phyloP scores from a whole-genome alignment of 768 basidiomycete genomes.

The Trametes villosa region DNA sequence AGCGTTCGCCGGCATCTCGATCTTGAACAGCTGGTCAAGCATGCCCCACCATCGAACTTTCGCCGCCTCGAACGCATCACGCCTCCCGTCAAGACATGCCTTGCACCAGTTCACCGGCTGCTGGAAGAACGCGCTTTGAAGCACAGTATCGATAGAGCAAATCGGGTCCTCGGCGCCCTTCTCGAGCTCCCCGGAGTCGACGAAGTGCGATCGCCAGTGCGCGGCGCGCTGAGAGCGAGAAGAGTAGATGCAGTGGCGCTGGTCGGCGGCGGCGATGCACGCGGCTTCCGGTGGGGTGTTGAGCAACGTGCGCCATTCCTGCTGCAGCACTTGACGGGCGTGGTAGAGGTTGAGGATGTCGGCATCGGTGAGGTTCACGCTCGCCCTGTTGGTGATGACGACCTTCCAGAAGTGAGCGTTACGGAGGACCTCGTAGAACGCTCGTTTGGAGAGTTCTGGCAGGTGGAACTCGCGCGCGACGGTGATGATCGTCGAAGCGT shows the following conservation, averaged over 20 bases:
- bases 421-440: conserved; percentile 47
- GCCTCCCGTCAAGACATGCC: conserved; percentile 10
- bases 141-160: neutral
- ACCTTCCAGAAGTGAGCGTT: conserved; percentile 32
- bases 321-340: neutral
- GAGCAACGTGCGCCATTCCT: neutral
- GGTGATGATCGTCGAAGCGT: conserved; percentile 36
- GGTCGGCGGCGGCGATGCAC: no score
- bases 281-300: neutral
- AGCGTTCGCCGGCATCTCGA: no score
- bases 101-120: neutral
- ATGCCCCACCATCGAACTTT: neutral
- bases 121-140: neutral
- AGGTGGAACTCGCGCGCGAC: conserved; percentile 37
- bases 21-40: neutral
- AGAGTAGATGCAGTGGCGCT: no score
- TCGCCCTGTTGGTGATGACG: neutral
- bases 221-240: neutral
- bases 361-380: neutral
- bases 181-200: neutral
- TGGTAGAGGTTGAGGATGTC: neutral
- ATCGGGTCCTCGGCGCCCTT: neutral
- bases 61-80: conserved; percentile 12
- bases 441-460: conserved; percentile 38
- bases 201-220: neutral